Percentiles rank a stretch among this genome's conserved stretches.
Conservation (phyloP, 164 flowering plant genomes). For the Liriodendron chinense region DNA sequence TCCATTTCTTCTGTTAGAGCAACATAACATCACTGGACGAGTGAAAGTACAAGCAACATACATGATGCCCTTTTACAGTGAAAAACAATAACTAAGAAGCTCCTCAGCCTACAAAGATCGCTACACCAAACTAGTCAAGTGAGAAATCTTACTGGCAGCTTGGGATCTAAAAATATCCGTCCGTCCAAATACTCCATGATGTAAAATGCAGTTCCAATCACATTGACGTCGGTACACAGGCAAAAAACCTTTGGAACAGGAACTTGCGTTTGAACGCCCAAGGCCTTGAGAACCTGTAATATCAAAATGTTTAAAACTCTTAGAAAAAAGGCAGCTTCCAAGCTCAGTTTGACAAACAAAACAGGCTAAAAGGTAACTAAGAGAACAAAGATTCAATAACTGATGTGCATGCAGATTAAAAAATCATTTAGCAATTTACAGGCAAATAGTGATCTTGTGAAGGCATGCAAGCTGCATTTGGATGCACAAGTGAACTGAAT, state of each 20-base stretch:
- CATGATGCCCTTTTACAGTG: too few species aligned
- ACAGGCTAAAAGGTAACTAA: not conserved
- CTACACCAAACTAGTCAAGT: not conserved
- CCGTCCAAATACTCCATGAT: constrained; percentile 95
- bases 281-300: constrained; percentile 70
- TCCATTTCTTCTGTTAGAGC: not conserved
- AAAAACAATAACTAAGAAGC: too few species aligned
- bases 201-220: constrained; percentile 90
- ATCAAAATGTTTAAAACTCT: constrained; percentile 9
- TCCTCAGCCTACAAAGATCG: not conserved
- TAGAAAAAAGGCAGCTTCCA: not conserved
- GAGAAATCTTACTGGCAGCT: constrained; percentile 53
- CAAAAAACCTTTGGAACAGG: constrained; percentile 92
- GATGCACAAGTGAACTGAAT: too few species aligned
- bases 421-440: not conserved
- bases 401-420: not conserved
- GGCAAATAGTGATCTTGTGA: too few species aligned
- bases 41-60: too few species aligned
- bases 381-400: not conserved
- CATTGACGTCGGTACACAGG: constrained; percentile 67
- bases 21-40: too few species aligned
- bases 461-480: too few species aligned
- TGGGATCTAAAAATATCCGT: constrained; percentile 71
- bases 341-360: not conserved
- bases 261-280: constrained; percentile 62